These are phyloP conservation scores for Trifolium subterraneum DNA, from an alignment of 306 rosid genomes.

Conservation along the genomic window DNA sequence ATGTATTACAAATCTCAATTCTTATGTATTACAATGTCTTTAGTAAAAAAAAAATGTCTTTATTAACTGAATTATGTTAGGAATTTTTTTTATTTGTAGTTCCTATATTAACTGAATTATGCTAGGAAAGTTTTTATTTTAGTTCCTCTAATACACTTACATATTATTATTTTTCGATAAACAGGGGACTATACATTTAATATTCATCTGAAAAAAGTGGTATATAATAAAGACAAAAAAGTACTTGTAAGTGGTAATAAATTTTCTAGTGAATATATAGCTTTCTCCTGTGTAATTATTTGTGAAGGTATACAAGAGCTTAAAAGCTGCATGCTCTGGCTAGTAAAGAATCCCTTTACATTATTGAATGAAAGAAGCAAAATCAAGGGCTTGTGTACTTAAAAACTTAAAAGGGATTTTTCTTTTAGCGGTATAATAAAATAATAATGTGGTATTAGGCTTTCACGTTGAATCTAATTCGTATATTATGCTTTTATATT, in stretches of 20 bases:
- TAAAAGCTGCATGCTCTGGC: conserved; percentile 53
- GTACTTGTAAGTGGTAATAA: not conserved
- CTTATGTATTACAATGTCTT: no score
- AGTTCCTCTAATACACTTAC: not conserved
- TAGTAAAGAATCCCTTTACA: conserved; percentile 39
- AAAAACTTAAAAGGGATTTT: conserved; percentile 50
- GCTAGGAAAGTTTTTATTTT: not conserved
- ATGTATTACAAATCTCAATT: no score
- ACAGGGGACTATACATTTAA: not conserved
- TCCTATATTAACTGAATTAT: no score
- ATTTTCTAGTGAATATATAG: conserved; percentile 8
- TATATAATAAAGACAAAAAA: not conserved
- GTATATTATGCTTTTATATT: no score
- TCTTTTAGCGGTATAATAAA: conserved; percentile 44
- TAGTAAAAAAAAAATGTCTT: no score
- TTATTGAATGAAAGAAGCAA: conserved; percentile 36
- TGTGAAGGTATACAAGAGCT: conserved; percentile 24
- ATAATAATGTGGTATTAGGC: no score
- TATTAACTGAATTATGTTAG: no score
- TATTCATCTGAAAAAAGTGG: not conserved
- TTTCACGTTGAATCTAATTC: no score
- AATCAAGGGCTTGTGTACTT: conserved; percentile 42
- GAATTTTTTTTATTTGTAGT: no score
- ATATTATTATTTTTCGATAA: not conserved
- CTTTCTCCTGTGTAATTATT: conserved; percentile 2